Evolutionary conservation across 768 basidiomycete species (phyloP), one percentile per base, ranked within the genome.

Genomic region (Russula lepida): DNA sequence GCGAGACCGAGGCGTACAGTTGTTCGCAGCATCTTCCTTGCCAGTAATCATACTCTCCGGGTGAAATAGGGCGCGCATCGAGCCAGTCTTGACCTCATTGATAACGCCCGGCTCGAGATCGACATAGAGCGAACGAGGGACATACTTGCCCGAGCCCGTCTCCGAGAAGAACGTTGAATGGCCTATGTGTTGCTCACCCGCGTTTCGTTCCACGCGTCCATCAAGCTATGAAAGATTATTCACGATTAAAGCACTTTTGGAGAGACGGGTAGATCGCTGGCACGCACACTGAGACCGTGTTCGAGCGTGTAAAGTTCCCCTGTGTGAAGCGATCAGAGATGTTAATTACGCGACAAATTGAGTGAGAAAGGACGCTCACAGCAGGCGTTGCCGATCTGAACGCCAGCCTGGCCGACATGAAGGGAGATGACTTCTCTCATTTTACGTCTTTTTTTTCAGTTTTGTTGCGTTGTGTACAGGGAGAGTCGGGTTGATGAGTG

Each of bases 1-100:
- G 37, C 46, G 53, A 23, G 52, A 19, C 28, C 13, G 12, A 54
- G 59, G 74, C 84, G 73, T 72, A 94, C 94, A 99, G 75, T 99
- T 99, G 81, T 97, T 99, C 66, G 95, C 95, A 53, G 95, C 95
- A 70, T 99, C 95, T 79, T 99, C 95, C 78, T 98, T 98, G 71
- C 95, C 95, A 58, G 89, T 88, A 73, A 98, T 86, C 77, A 99
- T 83, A 50, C 92, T 90, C 78, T 98, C 95, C 0, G 95, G 95
- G 75, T 99, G 95, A 79, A 99, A 99, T 30, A 99, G 84, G 62
- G 87, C 86, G 72, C 91, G 82, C 78, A 98, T 97, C 44, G 85
- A 81, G 68, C 95, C 95, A 46, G 82, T 86, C 75, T 92, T 90
- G 73, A 99, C 92, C 69, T 94, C 93, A 72, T 98, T 95, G 70